Base-by-base conservation (phyloP, 2,329 filamentous ascomycete genomes). In the Chaetomiaceae sp. region DNA sequence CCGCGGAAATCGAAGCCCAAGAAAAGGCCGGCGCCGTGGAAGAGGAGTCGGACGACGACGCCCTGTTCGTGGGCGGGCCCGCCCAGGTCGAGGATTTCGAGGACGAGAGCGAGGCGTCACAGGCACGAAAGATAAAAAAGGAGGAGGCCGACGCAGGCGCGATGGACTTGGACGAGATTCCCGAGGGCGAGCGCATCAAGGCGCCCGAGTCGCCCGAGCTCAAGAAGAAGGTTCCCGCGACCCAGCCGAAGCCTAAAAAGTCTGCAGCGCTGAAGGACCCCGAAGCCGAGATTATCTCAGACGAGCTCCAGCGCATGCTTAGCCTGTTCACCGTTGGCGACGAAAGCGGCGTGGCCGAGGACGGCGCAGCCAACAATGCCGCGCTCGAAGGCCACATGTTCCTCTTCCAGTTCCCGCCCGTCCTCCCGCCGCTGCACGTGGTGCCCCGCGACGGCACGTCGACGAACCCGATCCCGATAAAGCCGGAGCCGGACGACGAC, bases 331-430 rank as follows among this genome's bases (percentile, higher is more conserved):
- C 64, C 22, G 55, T 65, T 23, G 59, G 64, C n/a, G 56, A 55
- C 25, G 59, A 60, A 7, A 56, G 61, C 19, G 56, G 44, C 3
- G 31, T 49, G 2, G 49, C 43, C 40, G 55, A 55, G 14, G 45
- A 47, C 23, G 43, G 53, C 33, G 33, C 36, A 2, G 57, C 47
- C 62, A 44, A 19, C 42, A 56, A 53, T 19, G 46, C 54, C 12
- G 64, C 65, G 17, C 59, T 64, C 44, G 80, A 83, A 42, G 81
- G 82, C 20, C 75, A 80, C 34, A 66, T 85, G 48, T 85, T 84
- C 57, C 72, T 86, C 46, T 85, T 85, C 69, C 83, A 85, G 61
- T 80, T 86, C 59, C 83, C 83, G 37, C 81, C 81, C 5, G 70
- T 84, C 4, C 73, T 85, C 11, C 82, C 83, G 7, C 77, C 80